Conservation (phyloP, 2,329 filamentous ascomycete genomes). For the Bipolaris zeicola region DNA sequence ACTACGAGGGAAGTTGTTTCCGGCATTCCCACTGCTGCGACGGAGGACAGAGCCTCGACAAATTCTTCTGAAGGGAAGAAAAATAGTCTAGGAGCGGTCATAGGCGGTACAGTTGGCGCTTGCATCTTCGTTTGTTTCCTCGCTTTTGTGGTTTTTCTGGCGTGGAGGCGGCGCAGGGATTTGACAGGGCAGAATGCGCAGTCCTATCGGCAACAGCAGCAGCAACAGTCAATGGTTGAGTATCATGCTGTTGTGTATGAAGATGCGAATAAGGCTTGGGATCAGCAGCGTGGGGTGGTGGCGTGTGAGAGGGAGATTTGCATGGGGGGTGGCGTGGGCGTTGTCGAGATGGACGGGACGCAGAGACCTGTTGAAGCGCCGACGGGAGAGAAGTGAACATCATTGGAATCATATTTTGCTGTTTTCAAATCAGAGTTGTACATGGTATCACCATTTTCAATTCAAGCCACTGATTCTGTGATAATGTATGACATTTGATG, state of each 20-base stretch:
- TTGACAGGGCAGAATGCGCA: neutral
- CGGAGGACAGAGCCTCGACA: neutral
- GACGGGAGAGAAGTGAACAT: neutral
- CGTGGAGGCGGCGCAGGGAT: constrained; percentile 20
- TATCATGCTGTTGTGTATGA: neutral
- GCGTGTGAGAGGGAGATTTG: neutral
- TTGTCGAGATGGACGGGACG: constrained; percentile 21
- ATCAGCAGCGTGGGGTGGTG: constrained; percentile 14
- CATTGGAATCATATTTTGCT: too few species aligned
- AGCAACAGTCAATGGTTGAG: too few species aligned
- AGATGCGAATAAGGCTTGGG: constrained; percentile 13
- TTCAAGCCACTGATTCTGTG: too few species aligned
- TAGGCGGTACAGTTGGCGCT: constrained; percentile 42
- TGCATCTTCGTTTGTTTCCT: constrained; percentile 34
- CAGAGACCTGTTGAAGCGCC: constrained; percentile 17
- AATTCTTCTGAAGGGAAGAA: constrained; percentile 3
- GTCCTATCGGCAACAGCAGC: too few species aligned
- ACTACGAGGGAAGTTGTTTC: neutral
- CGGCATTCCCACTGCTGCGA: neutral
- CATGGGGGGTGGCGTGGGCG: neutral
- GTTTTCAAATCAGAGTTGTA: too few species aligned
- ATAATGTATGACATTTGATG: too few species aligned
- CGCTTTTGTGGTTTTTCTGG: constrained; percentile 27
- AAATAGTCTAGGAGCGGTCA: constrained; percentile 35
- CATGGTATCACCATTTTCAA: too few species aligned